phyloP scores from a whole-genome alignment of 1,139 yeast species.

The Scheffersomyces titani region DNA sequence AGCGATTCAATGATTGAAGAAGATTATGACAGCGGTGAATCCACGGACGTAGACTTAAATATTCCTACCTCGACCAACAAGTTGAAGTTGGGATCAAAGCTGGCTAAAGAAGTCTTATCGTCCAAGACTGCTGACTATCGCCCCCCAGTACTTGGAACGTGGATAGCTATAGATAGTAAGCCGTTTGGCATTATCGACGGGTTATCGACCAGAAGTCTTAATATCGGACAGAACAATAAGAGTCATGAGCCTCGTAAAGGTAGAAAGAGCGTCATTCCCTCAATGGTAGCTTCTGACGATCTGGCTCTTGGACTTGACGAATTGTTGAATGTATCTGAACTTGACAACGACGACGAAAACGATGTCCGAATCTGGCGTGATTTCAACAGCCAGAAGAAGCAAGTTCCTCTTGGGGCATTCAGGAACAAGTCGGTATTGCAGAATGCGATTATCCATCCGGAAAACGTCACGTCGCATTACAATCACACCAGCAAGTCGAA shows the following conservation, averaged over 20 bases:
- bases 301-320: constrained; percentile 80
- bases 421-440: constrained; percentile 68
- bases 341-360: constrained; percentile 75
- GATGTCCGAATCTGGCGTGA: constrained; percentile 55
- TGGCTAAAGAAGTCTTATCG: constrained; percentile 86
- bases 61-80: constrained; percentile 65
- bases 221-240: constrained; percentile 8
- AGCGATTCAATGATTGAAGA: constrained; percentile 16
- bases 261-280: constrained; percentile 21
- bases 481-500: constrained; percentile 24
- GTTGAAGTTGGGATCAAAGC: constrained; percentile 63
- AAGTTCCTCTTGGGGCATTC: constrained; percentile 86
- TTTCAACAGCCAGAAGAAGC: constrained; percentile 50
- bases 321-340: constrained; percentile 80
- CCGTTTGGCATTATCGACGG: constrained; percentile 97
- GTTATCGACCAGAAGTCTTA: constrained; percentile 76
- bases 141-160: constrained; percentile 91
- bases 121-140: constrained; percentile 81
- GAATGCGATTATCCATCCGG: constrained; percentile 23
- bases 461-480: constrained; percentile 24
- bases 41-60: constrained; percentile 86
- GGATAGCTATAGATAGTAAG: constrained; percentile 77
- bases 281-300: constrained; percentile 41
- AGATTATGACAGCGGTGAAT: constrained; percentile 64
- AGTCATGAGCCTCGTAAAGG: constrained; percentile 19